Conservation (phyloP, 371 early-diverging fungal genomes). For the Parasitella parasitica region DNA sequence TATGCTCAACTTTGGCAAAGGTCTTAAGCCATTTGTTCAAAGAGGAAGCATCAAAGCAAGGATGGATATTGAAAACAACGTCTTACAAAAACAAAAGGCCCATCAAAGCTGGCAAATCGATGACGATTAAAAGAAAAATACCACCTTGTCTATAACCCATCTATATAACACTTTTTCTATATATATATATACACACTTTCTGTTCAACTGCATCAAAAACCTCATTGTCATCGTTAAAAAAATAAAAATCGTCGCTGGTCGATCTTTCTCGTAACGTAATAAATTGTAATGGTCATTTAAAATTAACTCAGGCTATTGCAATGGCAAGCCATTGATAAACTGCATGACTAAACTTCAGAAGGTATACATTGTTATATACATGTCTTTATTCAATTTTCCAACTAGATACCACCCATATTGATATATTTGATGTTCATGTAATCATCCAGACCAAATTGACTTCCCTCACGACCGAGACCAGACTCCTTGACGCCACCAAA, state of each 20-base stretch:
- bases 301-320: no score
- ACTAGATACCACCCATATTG: conserved; percentile 35
- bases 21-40: conserved; percentile 26
- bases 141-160: no score
- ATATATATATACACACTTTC: neutral
- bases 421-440: conserved; percentile 64
- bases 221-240: neutral
- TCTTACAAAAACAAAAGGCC: neutral
- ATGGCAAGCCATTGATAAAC: no score
- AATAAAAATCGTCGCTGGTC: neutral
- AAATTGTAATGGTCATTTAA: no score
- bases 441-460: conserved; percentile 69
- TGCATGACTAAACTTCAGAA: neutral
- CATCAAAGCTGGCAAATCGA: conserved; percentile 15
- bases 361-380: neutral
- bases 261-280: neutral
- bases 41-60: conserved; percentile 11
- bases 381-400: neutral
- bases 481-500: conserved; percentile 87
- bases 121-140: no score
- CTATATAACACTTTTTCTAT: no score
- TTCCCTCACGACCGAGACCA: conserved; percentile 82
- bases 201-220: neutral
- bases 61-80: conserved; percentile 8
- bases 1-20: conserved; percentile 47